A percentile compares a stretch with the other conserved stretches of the same genome.
Evolutionary conservation across 2,329 filamentous ascomycete genomes (phyloP).

Genomic region (Fusarium continuum): DNA sequence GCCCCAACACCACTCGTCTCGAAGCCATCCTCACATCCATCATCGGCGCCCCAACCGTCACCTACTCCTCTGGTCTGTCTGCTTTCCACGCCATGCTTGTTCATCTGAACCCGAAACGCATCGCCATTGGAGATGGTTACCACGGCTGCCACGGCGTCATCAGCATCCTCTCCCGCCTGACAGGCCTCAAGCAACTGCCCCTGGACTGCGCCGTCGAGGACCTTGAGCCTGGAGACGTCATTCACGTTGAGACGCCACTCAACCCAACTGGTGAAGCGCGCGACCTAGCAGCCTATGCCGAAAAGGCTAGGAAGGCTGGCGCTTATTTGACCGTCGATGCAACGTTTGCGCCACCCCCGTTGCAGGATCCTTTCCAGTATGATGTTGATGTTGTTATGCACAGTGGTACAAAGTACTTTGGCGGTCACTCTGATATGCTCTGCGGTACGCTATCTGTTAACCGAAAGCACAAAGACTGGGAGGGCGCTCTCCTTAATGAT

Average conservation of each 20-base stretch:
- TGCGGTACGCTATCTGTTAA: conserved; percentile 82
- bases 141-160: conserved; percentile 94
- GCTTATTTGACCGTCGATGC: conserved; percentile 86
- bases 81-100: conserved; percentile 90
- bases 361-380: conserved; percentile 84
- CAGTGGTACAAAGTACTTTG: conserved; percentile 94
- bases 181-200: conserved; percentile 75
- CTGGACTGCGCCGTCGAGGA: conserved; percentile 73
- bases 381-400: conserved; percentile 93
- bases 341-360: conserved; percentile 89
- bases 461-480: conserved; percentile 64
- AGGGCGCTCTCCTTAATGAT: conserved; percentile 70
- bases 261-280: conserved; percentile 89
- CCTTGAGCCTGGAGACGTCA: conserved; percentile 79
- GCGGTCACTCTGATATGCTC: conserved; percentile 92
- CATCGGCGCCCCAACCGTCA: conserved; percentile 74
- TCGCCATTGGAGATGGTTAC: conserved; percentile 87
- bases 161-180: conserved; percentile 75
- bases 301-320: conserved; percentile 74
- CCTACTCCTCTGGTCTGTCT: conserved; percentile 85
- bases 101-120: conserved; percentile 81
- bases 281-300: conserved; percentile 75
- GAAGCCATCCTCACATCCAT: conserved; percentile 82
- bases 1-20: conserved; percentile 84
- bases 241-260: conserved; percentile 92